Evolutionary conservation across 202 grass and related monocot genomes (phyloP), one percentile per base, ranked within the genome.

Genomic region (Hordeum pubiflorum): DNA sequence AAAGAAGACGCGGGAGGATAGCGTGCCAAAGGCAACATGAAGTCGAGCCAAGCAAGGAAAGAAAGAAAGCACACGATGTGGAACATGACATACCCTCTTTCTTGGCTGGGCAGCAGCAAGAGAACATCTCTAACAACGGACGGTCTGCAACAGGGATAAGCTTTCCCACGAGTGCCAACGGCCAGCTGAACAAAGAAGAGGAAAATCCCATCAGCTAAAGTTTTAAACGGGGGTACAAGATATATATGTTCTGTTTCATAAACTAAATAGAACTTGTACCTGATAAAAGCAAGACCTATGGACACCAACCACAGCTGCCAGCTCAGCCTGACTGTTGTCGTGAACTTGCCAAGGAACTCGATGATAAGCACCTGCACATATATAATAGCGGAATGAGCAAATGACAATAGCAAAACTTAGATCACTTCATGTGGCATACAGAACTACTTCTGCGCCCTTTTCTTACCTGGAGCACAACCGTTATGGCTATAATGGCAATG

Each of bases 261-360:
- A 65, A 36, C 3, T 10, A 4, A 70, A 32, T 1, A 17, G 2
- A 58, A 31, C 38, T 11, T 82, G 5, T 70, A 97, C 94, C 96
- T 95, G 57, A 87, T 27, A 68, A 95, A 79, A 58, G 52, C 68
- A 74, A 99, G 86, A 48, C 83, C 96, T 58, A 96, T 78, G 1
- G 92, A 95, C 66, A 93, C 83, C 64, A 95, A 87, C 96, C 96
- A 96, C 33, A 93, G 83, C 85, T 95, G 93, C 96, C 92, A 99
- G 43, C 77, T 96, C 44, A 99, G 57, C 68, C 39, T 91, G 13
- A 88, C 89, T 46, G 96, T 95, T 4, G 90, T 81, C 5, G 83
- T 80, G 20, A 99, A 99, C 75, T 99, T 91, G 55, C 96, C 90
- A 63, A 99, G 92, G 79, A 99, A 99, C 87, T 96, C 90, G 4